Evolutionary conservation across 2,329 filamentous ascomycete genomes (phyloP).

Genomic region (Aphanoascus verrucosus): DNA sequence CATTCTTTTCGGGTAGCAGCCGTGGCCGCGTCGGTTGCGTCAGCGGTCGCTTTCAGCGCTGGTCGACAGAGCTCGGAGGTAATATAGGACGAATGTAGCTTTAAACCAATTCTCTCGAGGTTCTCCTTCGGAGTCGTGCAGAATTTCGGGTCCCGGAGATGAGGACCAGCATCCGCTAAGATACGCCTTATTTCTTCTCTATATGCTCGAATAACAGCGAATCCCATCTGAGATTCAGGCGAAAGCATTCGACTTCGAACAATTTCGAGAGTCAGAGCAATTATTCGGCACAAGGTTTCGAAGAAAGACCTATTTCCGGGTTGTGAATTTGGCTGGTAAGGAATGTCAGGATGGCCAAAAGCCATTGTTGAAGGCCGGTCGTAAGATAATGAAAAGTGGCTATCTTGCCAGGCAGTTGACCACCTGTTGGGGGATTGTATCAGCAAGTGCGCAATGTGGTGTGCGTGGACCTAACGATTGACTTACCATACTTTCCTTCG

Average conservation of each 20-base stretch:
- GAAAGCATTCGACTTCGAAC: slow-evolving; percentile 47
- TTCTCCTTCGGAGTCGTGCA: slow-evolving; percentile 40
- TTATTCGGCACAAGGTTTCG: slow-evolving; percentile 48
- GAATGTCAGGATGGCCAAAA: slow-evolving; percentile 43
- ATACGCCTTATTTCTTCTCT: slow-evolving; percentile 48
- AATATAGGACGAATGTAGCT: slow-evolving; percentile 52
- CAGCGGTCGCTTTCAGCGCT: slow-evolving; percentile 44
- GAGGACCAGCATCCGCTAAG: slow-evolving; percentile 47
- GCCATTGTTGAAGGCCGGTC: slow-evolving; percentile 48
- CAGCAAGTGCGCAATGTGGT: background rate
- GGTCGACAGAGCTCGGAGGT: slow-evolving; percentile 53
- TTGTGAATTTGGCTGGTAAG: slow-evolving; percentile 39
- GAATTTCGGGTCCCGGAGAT: slow-evolving; percentile 44
- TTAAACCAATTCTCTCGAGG: slow-evolving; percentile 50
- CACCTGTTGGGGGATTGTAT: slow-evolving; percentile 34
- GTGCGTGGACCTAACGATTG: slow-evolving; percentile 1
- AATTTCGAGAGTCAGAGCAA: slow-evolving; percentile 45
- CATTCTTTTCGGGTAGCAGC: slow-evolving; percentile 42
- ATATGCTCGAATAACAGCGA: slow-evolving; percentile 46
- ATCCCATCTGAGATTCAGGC: slow-evolving; percentile 44
- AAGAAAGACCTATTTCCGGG: slow-evolving; percentile 46
- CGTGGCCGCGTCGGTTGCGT: slow-evolving; percentile 32
- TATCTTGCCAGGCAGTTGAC: slow-evolving; percentile 56
- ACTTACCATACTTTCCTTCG: slow-evolving; percentile 37
- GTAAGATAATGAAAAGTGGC: slow-evolving; percentile 52